A percentile compares a stretch with the other conserved stretches of the same genome.
phyloP scores from a whole-genome alignment of 805 yeast species.

The Yamadazyma sp. region DNA sequence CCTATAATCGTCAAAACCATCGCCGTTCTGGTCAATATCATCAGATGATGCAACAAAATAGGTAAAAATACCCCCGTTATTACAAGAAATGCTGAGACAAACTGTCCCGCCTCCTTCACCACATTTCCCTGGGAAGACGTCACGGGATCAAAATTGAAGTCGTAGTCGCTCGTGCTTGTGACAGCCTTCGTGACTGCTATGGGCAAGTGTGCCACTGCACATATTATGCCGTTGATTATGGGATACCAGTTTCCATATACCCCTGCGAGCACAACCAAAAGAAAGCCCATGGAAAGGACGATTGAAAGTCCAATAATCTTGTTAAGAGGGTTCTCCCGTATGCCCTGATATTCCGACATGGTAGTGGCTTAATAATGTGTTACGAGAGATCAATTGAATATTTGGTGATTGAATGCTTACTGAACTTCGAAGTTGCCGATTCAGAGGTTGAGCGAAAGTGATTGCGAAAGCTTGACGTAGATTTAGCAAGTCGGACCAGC shows the following conservation, averaged over 20 bases:
- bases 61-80: conserved; percentile 76
- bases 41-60: conserved; percentile 70
- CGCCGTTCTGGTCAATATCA: conserved; percentile 67
- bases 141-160: conserved; percentile 42
- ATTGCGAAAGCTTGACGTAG: too few relatives aligned
- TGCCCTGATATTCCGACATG: conserved; percentile 22
- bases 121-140: conserved; percentile 30
- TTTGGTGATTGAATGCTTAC: background rate
- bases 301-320: conserved; percentile 74
- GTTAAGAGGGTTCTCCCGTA: conserved; percentile 71
- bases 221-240: conserved; percentile 55
- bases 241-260: conserved; percentile 92
- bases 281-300: conserved; percentile 84
- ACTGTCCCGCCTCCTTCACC: conserved; percentile 77
- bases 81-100: conserved; percentile 72
- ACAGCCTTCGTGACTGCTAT: conserved; percentile 33
- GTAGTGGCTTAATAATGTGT: too few relatives aligned
- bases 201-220: conserved; percentile 42
- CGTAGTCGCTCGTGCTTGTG: conserved; percentile 37
- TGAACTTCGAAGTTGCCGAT: conserved; percentile 1
- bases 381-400: background rate
- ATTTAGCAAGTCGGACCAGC: too few relatives aligned
- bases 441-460: too few relatives aligned
- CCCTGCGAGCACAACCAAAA: conserved; percentile 83
- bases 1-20: conserved; percentile 77